Evolutionary conservation across 2,329 filamentous ascomycete species (phyloP).

Genomic region (Ophiostoma angusticollis): DNA sequence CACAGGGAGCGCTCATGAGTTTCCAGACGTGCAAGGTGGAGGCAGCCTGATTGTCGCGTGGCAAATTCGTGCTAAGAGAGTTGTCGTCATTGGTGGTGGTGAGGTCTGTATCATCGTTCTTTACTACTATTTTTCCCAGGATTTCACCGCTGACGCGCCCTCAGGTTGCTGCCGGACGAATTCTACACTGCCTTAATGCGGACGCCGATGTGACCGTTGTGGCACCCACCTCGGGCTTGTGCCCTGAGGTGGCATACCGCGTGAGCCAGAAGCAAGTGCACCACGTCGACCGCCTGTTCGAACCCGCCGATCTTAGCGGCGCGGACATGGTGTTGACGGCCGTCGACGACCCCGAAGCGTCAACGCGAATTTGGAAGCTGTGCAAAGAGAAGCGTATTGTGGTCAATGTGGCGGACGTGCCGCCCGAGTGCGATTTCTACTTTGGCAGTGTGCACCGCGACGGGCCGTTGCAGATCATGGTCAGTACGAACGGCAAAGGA

Average conservation of each 20-base stretch:
- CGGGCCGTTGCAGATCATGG: constrained; percentile 94
- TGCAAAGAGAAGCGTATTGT: constrained; percentile 76
- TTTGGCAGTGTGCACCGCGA: constrained; percentile 94
- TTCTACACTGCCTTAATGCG: constrained; percentile 87
- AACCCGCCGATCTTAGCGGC: constrained; percentile 71
- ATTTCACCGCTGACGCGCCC: neutral
- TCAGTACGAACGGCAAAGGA: constrained; percentile 94
- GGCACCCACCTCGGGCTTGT: constrained; percentile 65
- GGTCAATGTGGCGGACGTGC: constrained; percentile 94
- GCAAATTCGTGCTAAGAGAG: constrained; percentile 80
- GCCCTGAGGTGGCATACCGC: constrained; percentile 77
- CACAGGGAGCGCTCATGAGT: constrained; percentile 29
- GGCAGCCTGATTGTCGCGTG: constrained; percentile 91
- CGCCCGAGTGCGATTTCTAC: constrained; percentile 95
- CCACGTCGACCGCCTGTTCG: constrained; percentile 73
- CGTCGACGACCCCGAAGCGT: constrained; percentile 87
- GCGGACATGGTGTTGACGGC: constrained; percentile 84
- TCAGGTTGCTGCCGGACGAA: constrained; percentile 88
- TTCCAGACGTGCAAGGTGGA: constrained; percentile 73
- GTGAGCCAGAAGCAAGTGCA: constrained; percentile 62
- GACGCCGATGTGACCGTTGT: constrained; percentile 83
- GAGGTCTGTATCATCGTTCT: constrained; percentile 44
- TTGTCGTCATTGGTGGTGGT: constrained; percentile 89
- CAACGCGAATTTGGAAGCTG: constrained; percentile 79
- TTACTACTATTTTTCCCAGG: neutral